phyloP scores from a whole-genome alignment of 805 yeast genomes.

The Kluyveromyces lactis region DNA sequence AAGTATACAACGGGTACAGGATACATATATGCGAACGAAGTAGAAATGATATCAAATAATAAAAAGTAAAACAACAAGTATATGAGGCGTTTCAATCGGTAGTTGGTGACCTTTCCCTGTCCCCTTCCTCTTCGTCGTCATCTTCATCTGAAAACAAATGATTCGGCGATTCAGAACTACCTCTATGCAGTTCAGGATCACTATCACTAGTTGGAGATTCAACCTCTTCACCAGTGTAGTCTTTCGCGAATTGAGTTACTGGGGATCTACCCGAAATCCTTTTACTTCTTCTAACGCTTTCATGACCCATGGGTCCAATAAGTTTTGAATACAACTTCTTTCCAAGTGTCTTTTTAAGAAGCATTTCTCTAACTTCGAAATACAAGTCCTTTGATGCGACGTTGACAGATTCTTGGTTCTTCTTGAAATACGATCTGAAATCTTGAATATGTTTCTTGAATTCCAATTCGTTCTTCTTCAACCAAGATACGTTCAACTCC shows the following conservation, averaged over 20 bases:
- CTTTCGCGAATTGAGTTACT: slow-evolving; percentile 27
- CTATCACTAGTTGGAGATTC: slow-evolving; percentile 3
- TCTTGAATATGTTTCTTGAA: slow-evolving; percentile 83
- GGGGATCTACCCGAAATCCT: slow-evolving; percentile 32
- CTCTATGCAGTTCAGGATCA: slow-evolving; percentile 1
- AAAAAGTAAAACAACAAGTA: no score
- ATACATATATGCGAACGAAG: no score
- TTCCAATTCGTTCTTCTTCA: slow-evolving; percentile 93
- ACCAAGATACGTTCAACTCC: slow-evolving; percentile 94
- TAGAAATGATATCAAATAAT: no score
- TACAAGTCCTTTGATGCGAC: slow-evolving; percentile 75
- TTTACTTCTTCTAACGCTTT: slow-evolving; percentile 32
- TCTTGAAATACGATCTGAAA: slow-evolving; percentile 78
- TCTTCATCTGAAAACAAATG: neutral
- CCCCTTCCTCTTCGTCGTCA: slow-evolving; percentile 1
- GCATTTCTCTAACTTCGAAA: slow-evolving; percentile 72
- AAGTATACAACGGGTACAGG: no score
- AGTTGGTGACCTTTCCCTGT: neutral
- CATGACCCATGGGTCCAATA: slow-evolving; percentile 39
- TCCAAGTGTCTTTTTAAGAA: slow-evolving; percentile 32
- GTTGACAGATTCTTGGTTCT: slow-evolving; percentile 58
- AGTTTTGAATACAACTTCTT: slow-evolving; percentile 25
- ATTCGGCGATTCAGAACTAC: neutral
- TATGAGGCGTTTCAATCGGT: no score
- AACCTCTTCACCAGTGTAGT: slow-evolving; percentile 17